Evolutionary conservation across 345 rosid species (phyloP), one percentile per base, ranked within the genome.

Genomic region (Hibiscus mutabilis): DNA sequence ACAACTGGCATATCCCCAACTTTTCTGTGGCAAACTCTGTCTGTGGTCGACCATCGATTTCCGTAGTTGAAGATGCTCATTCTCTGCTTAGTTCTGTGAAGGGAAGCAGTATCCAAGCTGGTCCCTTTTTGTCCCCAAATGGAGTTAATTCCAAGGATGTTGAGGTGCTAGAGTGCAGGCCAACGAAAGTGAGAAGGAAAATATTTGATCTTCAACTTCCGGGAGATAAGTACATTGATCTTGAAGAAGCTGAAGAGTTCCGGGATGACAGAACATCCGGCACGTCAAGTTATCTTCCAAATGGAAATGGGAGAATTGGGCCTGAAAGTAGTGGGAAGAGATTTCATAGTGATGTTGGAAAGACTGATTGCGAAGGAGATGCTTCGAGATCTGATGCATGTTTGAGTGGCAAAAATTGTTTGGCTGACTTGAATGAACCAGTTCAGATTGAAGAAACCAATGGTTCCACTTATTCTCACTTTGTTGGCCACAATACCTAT

Each of bases 141-240:
- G 92, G 87, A 14, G 73, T 67, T 74, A 66, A 81, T 71, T 83
- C 84, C 60, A 91, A 86, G 82, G 85, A 79, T 15, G 59, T 75
- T 49, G 91, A 91, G 70, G 81, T 86, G 66, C 55, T 87, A 31
- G 90, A 86, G 69, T 83, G 86, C 69, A 85, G 96, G 77, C 95
- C 98, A 29, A 55, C 83, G 35, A 91, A 90, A 77, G 84, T 85
- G 73, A 77, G 96, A 82, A 90, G 88, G 80, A 87, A 74, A 78
- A 83, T 86, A 86, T 78, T 90, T 66, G 98, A 94, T 82, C 94
- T 91, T 81, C 96, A 82, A 69, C 93, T 87, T 70, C 96, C 97
- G 2, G 95, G 93, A 0, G 93, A 89, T 60, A 86, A 78, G 72
- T 89, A 89, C 82, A 84, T 89, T 52, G 91, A 88, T 70, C 80